phyloP scores from a whole-genome alignment of 169 alveolate genomes.

The Ichthyophthirius multifiliis region DNA sequence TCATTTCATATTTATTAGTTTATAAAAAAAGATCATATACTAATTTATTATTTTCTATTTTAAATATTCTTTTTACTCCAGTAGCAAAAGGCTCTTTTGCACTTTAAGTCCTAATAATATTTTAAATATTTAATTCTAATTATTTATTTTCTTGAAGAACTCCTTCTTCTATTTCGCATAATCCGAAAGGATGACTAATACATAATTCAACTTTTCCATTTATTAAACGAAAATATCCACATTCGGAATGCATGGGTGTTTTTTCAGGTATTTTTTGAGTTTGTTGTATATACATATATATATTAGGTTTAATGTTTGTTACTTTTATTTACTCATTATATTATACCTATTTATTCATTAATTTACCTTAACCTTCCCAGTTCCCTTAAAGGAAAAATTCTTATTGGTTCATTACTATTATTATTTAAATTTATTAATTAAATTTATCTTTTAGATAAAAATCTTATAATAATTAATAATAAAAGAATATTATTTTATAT shows the following conservation, averaged over 20 bases:
- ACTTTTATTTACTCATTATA: not conserved
- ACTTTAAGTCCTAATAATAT: not conserved
- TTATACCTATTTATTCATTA: not conserved
- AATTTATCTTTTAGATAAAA: no score
- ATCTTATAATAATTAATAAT: no score
- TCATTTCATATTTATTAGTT: not conserved
- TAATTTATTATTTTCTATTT: not conserved
- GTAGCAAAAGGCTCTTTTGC: not conserved
- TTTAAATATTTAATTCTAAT: not conserved
- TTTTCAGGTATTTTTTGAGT: not conserved
- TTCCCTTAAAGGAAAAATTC: no score
- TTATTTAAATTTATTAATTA: no score
- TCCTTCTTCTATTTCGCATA: constrained; percentile 1
- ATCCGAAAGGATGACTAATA: not conserved
- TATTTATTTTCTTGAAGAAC: not conserved
- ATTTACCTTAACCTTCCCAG: not conserved
- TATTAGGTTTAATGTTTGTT: not conserved
- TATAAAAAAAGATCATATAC: not conserved
- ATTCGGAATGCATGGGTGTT: not conserved
- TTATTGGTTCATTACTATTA: no score
- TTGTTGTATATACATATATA: not conserved
- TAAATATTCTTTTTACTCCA: not conserved
- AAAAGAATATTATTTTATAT: no score
- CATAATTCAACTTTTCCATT: not conserved
- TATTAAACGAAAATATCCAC: not conserved